Conservation (phyloP, 306 rosid species). For the Quercus wislizeni region DNA sequence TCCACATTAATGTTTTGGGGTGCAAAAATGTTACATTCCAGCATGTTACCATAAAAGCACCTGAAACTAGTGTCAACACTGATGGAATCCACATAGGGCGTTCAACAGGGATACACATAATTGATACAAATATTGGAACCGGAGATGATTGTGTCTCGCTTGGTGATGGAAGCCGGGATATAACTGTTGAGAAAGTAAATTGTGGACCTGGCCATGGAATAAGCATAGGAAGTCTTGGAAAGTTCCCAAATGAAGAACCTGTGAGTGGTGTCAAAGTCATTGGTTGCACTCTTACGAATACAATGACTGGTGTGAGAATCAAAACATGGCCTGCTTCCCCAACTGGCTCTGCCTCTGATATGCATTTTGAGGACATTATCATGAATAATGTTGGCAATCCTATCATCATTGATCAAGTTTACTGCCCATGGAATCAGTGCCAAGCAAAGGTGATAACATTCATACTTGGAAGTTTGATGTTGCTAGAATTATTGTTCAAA, state of each 20-base stretch:
- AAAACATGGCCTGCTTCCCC: conserved; percentile 42
- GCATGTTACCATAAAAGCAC: conserved; percentile 26
- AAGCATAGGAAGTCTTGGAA: conserved; percentile 46
- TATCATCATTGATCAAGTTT: background rate
- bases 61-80: conserved; percentile 29
- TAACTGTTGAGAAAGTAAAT: conserved; percentile 11
- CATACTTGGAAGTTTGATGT: no score
- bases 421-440: conserved; percentile 54
- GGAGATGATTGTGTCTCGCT: conserved; percentile 60
- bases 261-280: conserved; percentile 13
- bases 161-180: conserved; percentile 36
- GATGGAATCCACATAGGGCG: conserved; percentile 56
- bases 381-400: no score
- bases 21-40: conserved; percentile 36
- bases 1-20: conserved; percentile 36
- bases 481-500: background rate
- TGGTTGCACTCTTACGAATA: no score
- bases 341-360: background rate
- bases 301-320: conserved; percentile 41
- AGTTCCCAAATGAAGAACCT: conserved; percentile 20
- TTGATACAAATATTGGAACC: conserved; percentile 21
- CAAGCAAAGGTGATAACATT: conserved; percentile 11
- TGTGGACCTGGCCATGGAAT: conserved; percentile 63
- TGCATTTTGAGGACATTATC: conserved; percentile 10
- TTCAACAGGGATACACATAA: conserved; percentile 32